Base-by-base conservation (phyloP, 345 rosid genomes). In the Adansonia digitata region DNA sequence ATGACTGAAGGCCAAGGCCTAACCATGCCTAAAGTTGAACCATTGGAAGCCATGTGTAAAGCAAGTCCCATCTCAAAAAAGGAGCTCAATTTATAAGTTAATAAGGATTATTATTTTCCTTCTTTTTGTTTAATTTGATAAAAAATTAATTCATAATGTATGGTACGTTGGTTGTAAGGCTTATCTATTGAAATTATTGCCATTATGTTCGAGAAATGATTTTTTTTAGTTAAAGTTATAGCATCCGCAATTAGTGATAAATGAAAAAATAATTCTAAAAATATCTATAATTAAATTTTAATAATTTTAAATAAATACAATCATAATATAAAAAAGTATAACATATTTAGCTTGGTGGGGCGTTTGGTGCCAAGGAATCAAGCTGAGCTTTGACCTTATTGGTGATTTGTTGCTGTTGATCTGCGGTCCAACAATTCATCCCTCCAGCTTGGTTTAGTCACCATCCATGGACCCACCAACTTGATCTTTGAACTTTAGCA, bases 391-490 rank as follows among this genome's bases (percentile, higher is more conserved):
- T 84, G 79, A 86, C 76, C 82, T 82, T 88, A 53, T 82, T 76
- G 31, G 89, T 22, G 77, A 85, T 84, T 78, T 81, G 69, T 31
- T 88, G 76, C 68, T 88, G 96, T 10, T 82, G 77, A 73, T 81
- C 84, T 5, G 79, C 84, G 34, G 86, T n/a, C 91, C 79, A 82
- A 8, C 46, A 88, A 81, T 74, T 92, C 91, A 77, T 92, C 97
- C 84, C 96, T 92, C 79, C 96, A 81, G 86, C 95, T 84, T 66
- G 97, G 97, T 78, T 92, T 90, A 24, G 81, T 69, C 80, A 65
- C 79, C 76, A 64, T 81, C 88, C 24, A 39, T 29, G 40, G 75
- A 22, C 52, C 75, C 66, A 72, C 75, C 75, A 72, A 57, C 75
- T 57, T 59, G 52, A 55, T 56, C 66, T 72, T 17, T 1, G 13